Conservation (phyloP, 2,329 filamentous ascomycete genomes). For the Graphilbum sp. region DNA sequence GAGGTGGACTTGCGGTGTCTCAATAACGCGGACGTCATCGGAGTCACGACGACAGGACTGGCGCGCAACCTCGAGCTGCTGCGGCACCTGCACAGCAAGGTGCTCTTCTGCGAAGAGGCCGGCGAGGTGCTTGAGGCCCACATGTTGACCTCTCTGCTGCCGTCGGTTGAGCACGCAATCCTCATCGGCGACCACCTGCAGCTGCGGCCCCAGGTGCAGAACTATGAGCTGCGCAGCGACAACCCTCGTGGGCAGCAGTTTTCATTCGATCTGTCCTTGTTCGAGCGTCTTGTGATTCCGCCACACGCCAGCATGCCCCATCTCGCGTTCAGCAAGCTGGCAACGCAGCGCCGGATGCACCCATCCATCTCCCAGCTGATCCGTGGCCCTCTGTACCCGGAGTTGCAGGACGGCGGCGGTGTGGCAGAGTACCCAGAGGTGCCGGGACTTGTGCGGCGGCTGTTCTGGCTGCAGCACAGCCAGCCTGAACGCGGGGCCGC, state of each 20-base stretch:
- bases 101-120: constrained; percentile 52
- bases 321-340: constrained; percentile 22
- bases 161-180: constrained; percentile 42
- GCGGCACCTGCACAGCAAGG: constrained; percentile 31
- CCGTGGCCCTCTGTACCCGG: constrained; percentile 37
- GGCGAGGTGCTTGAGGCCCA: constrained; percentile 53
- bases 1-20: constrained; percentile 23
- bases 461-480: constrained; percentile 48
- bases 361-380: constrained; percentile 45
- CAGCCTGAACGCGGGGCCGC: constrained; percentile 26
- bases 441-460: constrained; percentile 30
- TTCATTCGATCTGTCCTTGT: constrained; percentile 41
- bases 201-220: constrained; percentile 40
- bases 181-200: constrained; percentile 49
- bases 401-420: constrained; percentile 30
- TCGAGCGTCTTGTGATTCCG: constrained; percentile 29
- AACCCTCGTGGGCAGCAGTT: constrained; percentile 30
- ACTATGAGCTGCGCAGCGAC: constrained; percentile 35
- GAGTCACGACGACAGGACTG: constrained; percentile 42
- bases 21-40: constrained; percentile 29
- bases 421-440: constrained; percentile 28
- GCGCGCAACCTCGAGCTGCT: constrained; percentile 34
- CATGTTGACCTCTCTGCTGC: constrained; percentile 40
- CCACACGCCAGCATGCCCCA: neutral
- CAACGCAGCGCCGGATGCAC: constrained; percentile 49